Evolutionary conservation across 192 early-diverging fungal genomes (phyloP), one percentile per base, ranked within the genome.

Genomic region (Linnemannia exigua): DNA sequence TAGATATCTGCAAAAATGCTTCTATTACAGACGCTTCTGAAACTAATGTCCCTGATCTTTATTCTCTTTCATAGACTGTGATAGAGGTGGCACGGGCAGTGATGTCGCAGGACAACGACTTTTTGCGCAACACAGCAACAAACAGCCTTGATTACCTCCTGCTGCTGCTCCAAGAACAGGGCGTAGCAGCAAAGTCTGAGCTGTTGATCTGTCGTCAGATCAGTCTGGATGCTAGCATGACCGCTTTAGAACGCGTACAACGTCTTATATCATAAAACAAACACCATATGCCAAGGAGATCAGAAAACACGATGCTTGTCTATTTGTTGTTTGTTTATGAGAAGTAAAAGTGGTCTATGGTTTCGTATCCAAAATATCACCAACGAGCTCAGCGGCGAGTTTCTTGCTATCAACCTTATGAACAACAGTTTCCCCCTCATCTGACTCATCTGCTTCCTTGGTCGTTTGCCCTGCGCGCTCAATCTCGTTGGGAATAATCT

Each of bases 51-150:
- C 2, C 41, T 44, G 41, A 6, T 46, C 31, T 50, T 22, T n/a
- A 31, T 25, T 47, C 14, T 77, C 2, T 19, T 4, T 36, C 17
- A 38, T 74, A 79, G 75, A 75, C 71, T 22, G 28, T 86, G 28
- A 51, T 77, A 11, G 52, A 71, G 51, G 52, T 80, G 16, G 78
- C 77, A 17, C 31, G 66, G 1, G 84, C 84, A 5, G 84, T 86
- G 14, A 76, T 86, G 28, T 54, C 69, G 28, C 84, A 86, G 70
- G 84, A 86, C 52, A 86, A 86, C 61, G 84, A 86, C 38, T 79
- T 67, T 51, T 37, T 86, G 28, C 61, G 71, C 48, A 72, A 76
- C 51, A 50, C 52, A 19, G 84, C 79, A 0, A 19, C 74, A 11
- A 36, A 41, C 31, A 70, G 50, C 20, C 41, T 86, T 4, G 78